Conservation (phyloP, 768 basidiomycete species). For the Ephemerocybe angulata region DNA sequence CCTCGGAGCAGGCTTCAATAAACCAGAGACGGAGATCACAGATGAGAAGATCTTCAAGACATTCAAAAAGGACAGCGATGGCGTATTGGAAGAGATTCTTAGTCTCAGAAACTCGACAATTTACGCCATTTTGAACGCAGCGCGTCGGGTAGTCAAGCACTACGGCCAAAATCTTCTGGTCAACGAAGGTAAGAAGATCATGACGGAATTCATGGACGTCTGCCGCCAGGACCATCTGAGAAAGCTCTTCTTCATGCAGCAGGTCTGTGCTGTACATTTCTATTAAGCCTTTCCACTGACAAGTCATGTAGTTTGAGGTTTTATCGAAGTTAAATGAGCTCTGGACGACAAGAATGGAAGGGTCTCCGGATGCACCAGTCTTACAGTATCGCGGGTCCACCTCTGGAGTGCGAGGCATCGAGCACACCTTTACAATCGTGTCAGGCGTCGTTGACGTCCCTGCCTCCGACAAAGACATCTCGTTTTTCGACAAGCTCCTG, state of each 20-base stretch:
- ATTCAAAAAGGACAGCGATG: conserved; percentile 20
- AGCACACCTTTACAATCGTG: conserved; percentile 38
- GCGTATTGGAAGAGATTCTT: conserved; percentile 24
- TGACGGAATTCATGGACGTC: conserved; percentile 44
- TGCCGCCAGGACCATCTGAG: conserved; percentile 40
- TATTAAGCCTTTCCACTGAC: not conserved
- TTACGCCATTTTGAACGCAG: conserved; percentile 29
- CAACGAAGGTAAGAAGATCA: conserved; percentile 38
- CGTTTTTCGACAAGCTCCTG: conserved; percentile 45
- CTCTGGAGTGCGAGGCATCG: conserved; percentile 25
- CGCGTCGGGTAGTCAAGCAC: conserved; percentile 28
- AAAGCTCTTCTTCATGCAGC: conserved; percentile 54
- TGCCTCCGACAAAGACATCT: conserved; percentile 33
- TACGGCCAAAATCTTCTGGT: conserved; percentile 32
- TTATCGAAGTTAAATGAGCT: conserved; percentile 41
- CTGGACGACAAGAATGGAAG: conserved; percentile 47
- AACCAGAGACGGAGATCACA: conserved; percentile 25
- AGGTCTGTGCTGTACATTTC: conserved; percentile 28
- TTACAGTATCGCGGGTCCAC: conserved; percentile 33
- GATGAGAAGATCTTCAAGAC: conserved; percentile 38
- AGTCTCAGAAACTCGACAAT: conserved; percentile 32
- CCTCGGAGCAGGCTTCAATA: conserved; percentile 18
- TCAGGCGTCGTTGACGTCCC: conserved; percentile 42
- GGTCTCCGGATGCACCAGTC: conserved; percentile 45
- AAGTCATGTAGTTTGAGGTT: conserved; percentile 41